These are phyloP conservation scores for Candida broadrunensis DNA, from an alignment of 805 yeast species.

Conservation along the genomic window DNA sequence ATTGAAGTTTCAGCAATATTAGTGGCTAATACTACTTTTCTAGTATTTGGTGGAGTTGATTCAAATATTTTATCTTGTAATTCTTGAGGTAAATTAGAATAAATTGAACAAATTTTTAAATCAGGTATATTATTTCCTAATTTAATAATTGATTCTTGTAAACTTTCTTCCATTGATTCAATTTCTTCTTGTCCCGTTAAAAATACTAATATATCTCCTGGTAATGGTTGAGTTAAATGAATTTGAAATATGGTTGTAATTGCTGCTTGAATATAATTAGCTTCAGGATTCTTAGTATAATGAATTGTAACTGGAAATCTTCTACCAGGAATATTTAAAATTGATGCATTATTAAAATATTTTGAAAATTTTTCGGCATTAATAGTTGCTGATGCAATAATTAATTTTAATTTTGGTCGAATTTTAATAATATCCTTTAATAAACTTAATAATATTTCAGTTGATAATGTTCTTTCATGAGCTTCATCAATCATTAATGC, in stretches of 20 bases:
- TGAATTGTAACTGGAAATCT: slow-evolving; percentile 87
- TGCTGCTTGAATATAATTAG: slow-evolving; percentile 88
- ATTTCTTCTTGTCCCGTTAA: slow-evolving; percentile 97
- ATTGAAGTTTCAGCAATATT: slow-evolving; percentile 68
- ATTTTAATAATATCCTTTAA: slow-evolving; percentile 64
- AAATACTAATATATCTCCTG: slow-evolving; percentile 87
- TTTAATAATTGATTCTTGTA: slow-evolving; percentile 61
- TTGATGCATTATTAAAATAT: slow-evolving; percentile 81
- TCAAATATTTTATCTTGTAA: slow-evolving; percentile 79
- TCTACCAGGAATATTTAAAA: slow-evolving; percentile 87
- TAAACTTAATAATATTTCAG: slow-evolving; percentile 78
- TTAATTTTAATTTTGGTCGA: slow-evolving; percentile 67
- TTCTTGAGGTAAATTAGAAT: slow-evolving; percentile 87
- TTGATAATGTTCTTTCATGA: slow-evolving; percentile 91
- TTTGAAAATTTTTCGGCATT: slow-evolving; percentile 84
- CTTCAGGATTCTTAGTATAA: slow-evolving; percentile 84
- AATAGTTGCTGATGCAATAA: slow-evolving; percentile 93
- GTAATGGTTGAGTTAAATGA: slow-evolving; percentile 60
- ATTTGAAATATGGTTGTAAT: slow-evolving; percentile 84
- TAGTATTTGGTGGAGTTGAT: slow-evolving; percentile 71
- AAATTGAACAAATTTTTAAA: slow-evolving; percentile 67
- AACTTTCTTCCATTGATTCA: slow-evolving; percentile 71
- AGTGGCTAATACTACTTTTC: slow-evolving; percentile 92
- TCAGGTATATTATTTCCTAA: slow-evolving; percentile 38
- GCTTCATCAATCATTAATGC: slow-evolving; percentile 96